Base-by-base conservation (phyloP, 306 rosid species). In the Cucumis melo region DNA sequence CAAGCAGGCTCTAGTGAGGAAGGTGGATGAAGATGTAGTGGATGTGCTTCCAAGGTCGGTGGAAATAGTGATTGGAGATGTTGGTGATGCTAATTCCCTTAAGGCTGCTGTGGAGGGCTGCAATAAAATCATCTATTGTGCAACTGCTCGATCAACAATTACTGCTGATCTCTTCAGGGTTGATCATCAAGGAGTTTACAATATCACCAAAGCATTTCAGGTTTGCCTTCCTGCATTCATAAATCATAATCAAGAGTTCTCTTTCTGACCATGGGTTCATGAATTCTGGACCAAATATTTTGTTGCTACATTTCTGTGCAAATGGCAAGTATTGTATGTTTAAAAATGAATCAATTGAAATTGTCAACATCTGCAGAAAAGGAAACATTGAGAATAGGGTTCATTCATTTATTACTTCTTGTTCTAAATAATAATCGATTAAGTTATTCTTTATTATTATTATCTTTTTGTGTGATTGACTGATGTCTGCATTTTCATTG, bases 21-120 rank as follows among this genome's bases (percentile, higher is more conserved):
- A 80, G 78, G 89, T 88, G 0, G 98, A 90, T 55, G 71, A 87
- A 74, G 91, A 91, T 76, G 85, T 87, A 66, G 82, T 87, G 50
- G 89, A 83, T 50, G 78, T 90, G 88, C 96, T 94, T 81, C 98
- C 98, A 9, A 91, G 98, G 79, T 91, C 98, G 8, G 96, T 94
- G 61, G 91, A 90, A 90, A 86, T 90, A 39, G 80, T 90, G 38
- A 78, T 76, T 46, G 97, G 97, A 62, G 98, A 91, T 85, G 98
- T 94, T 27, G 98, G 98, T 78, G 98, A 91, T 76, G 93, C 95
- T 15, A 10, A 54, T 54, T 82, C 95, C 15, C 83, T 94, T 72
- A 80, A 79, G 78, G 82, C 77, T 21, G 95, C 95, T 4, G 92
- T 94, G 34, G 85, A 91, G 81, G 93, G 92, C 42, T 91, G 90